Evolutionary conservation across 805 yeast genomes (phyloP).

Genomic region (Starmerella sp.): DNA sequence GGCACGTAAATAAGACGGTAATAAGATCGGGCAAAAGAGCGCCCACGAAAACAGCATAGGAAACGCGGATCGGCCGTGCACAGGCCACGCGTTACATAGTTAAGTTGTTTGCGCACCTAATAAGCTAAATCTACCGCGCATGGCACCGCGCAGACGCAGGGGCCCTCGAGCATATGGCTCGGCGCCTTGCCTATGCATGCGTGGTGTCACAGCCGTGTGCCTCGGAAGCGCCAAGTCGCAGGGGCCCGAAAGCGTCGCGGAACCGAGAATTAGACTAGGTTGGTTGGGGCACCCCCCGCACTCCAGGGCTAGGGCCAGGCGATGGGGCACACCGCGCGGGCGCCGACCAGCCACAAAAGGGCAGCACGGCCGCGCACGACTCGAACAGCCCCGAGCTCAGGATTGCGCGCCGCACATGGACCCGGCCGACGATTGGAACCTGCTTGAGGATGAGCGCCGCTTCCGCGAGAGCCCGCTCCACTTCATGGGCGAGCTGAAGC

Average conservation of each 20-base stretch:
- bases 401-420: not conserved
- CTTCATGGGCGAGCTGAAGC: slow-evolving; percentile 26
- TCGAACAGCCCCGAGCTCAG: not conserved
- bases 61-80: too few species aligned
- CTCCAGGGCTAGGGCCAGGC: not conserved
- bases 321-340: not conserved
- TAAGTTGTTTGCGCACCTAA: too few species aligned
- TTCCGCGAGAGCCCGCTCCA: slow-evolving; percentile 31
- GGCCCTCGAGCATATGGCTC: too few species aligned
- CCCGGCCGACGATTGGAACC: slow-evolving; percentile 9
- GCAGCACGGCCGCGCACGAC: not conserved
- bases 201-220: too few species aligned
- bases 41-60: too few species aligned
- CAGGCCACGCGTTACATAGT: too few species aligned
- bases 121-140: too few species aligned
- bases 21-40: too few species aligned
- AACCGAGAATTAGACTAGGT: not conserved
- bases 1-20: too few species aligned
- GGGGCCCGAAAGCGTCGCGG: not conserved
- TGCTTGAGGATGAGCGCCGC: slow-evolving; percentile 19
- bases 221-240: too few species aligned
- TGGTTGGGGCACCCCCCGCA: slow-evolving; percentile 4
- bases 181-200: too few species aligned
- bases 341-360: not conserved
- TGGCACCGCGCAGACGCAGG: too few species aligned